Evolutionary conservation across 2,329 filamentous ascomycete species (phyloP).

Genomic region (Colletotrichum siamense): DNA sequence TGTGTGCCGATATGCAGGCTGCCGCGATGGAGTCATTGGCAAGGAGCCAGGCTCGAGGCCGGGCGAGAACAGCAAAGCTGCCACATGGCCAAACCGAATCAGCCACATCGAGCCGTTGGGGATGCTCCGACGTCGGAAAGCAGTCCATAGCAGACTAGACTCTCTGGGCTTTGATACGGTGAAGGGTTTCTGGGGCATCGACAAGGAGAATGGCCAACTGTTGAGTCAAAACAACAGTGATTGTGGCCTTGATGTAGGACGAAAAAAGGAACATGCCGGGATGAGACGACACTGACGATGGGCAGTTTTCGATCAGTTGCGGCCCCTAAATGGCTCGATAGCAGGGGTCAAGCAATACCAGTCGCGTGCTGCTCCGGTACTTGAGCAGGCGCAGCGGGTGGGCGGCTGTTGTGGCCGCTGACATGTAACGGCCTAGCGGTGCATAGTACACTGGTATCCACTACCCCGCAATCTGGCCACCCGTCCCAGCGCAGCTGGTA

Average conservation of each 20-base stretch:
- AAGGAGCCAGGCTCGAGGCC: background rate
- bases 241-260: background rate
- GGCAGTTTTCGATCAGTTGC: constrained; percentile 16
- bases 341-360: constrained; percentile 7
- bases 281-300: constrained; percentile 15
- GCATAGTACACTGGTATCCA: constrained; percentile 20
- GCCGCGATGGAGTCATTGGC: constrained; percentile 11
- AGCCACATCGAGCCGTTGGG: background rate
- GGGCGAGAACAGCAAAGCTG: background rate
- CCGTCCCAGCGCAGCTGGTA: constrained; percentile 15
- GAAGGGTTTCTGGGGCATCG: background rate
- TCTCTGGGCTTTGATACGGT: background rate
- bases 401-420: background rate
- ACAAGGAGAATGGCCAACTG: background rate
- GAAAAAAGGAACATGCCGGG: background rate
- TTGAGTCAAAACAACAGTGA: constrained; percentile 6
- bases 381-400: background rate
- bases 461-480: constrained; percentile 25
- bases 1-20: constrained; percentile 1
- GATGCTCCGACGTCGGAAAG: constrained; percentile 10
- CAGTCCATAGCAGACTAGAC: background rate
- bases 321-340: constrained; percentile 18
- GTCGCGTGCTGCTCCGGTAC: constrained; percentile 14
- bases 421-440: constrained; percentile 17
- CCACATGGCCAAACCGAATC: background rate